Conservation (phyloP, 176 grass and related monocot species). For the Eleusine coracana region DNA sequence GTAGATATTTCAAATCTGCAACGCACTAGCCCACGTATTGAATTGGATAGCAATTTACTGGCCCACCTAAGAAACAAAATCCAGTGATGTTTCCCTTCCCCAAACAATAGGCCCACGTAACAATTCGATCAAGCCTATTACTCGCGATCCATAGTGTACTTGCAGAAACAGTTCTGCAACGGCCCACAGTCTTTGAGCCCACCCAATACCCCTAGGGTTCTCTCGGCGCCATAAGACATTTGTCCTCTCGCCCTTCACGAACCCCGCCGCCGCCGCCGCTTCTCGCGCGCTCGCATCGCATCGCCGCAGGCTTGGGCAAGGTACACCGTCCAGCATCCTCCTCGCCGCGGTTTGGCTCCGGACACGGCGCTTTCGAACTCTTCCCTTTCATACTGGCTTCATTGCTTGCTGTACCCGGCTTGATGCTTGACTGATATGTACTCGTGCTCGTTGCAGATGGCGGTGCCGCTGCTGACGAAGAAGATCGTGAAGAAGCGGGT, state of each 20-base stretch:
- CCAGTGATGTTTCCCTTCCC: not conserved
- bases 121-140: too few relatives aligned
- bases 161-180: not conserved
- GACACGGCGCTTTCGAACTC: not conserved
- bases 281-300: not conserved
- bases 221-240: not conserved
- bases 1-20: too few relatives aligned
- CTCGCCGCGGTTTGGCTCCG: not conserved
- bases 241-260: not conserved
- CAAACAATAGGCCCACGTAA: not conserved
- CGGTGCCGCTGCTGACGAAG: slow-evolving; percentile 64
- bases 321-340: not conserved
- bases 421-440: not conserved
- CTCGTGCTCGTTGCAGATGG: slow-evolving; percentile 49
- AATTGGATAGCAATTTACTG: too few relatives aligned
- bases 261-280: not conserved
- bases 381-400: not conserved
- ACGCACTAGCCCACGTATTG: too few relatives aligned
- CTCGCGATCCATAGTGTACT: not conserved
- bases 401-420: not conserved
- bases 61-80: too few relatives aligned
- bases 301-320: slow-evolving; percentile 8
- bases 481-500: slow-evolving; percentile 89
- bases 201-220: slow-evolving; percentile 4
- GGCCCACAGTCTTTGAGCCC: not conserved